Evolutionary conservation across 2,329 filamentous ascomycete genomes (phyloP).

Genomic region (Alternaria sp.): DNA sequence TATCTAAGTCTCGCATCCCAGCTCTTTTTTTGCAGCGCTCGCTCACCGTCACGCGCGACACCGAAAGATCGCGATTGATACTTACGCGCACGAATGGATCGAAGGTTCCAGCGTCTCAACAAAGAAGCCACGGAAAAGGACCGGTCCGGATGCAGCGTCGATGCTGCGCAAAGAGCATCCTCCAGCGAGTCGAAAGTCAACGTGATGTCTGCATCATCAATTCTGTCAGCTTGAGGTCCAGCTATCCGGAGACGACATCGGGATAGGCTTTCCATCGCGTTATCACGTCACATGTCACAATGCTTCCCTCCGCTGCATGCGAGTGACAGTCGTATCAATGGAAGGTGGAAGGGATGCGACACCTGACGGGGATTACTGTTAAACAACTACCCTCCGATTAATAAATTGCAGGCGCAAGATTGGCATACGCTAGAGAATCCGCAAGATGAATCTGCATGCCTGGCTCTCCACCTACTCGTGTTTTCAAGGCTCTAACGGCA

Average conservation of each 20-base stretch:
- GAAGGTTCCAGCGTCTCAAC: background rate
- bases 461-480: background rate
- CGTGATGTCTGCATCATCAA: background rate
- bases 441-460: background rate
- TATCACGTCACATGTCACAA: background rate
- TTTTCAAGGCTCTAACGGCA: background rate
- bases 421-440: background rate
- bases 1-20: background rate
- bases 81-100: background rate
- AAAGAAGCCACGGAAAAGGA: background rate
- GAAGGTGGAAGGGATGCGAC: background rate
- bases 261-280: background rate
- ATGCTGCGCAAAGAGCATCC: background rate
- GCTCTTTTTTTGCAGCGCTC: background rate
- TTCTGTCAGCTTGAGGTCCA: background rate
- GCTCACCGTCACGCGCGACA: background rate
- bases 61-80: background rate
- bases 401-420: background rate
- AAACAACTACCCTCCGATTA: background rate
- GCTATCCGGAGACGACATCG: no score
- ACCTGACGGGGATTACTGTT: background rate
- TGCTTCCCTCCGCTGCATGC: background rate
- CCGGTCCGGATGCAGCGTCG: background rate
- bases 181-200: background rate
- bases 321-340: background rate